Conservation (phyloP, 441 rosid genomes). For the Adansonia madagascariensis region DNA sequence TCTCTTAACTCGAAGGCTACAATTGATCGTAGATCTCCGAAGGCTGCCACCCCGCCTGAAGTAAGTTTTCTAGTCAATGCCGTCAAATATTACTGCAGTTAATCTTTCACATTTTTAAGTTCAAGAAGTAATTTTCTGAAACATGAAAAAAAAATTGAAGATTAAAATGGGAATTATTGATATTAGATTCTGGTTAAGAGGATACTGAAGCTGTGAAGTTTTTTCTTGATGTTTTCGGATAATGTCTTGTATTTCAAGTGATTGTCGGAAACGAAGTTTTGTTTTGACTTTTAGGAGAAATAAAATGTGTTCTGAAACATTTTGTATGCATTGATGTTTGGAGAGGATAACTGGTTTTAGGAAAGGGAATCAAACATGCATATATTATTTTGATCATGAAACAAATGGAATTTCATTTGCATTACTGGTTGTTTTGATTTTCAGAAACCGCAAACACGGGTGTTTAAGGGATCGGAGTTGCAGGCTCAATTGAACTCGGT, state of each 20-base stretch:
- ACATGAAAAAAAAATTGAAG: background rate
- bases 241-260: background rate
- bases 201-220: background rate
- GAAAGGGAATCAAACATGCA: background rate
- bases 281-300: too few species aligned
- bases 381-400: constrained; percentile 14
- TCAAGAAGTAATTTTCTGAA: background rate
- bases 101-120: constrained; percentile 11
- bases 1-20: constrained; percentile 62
- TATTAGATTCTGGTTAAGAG: background rate
- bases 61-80: constrained; percentile 40
- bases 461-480: constrained; percentile 62
- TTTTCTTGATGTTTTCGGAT: background rate
- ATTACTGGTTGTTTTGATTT: constrained; percentile 32
- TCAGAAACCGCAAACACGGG: constrained; percentile 62
- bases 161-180: background rate
- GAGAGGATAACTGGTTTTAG: background rate
- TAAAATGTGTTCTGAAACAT: background rate
- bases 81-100: background rate
- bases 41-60: constrained; percentile 67
- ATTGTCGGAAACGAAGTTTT: background rate
- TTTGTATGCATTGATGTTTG: background rate
- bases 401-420: constrained; percentile 18
- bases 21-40: constrained; percentile 60
- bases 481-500: constrained; percentile 61